These are phyloP conservation scores for Coemansia sp. DNA, from an alignment of 192 early-diverging fungal species.

Conservation along the genomic window DNA sequence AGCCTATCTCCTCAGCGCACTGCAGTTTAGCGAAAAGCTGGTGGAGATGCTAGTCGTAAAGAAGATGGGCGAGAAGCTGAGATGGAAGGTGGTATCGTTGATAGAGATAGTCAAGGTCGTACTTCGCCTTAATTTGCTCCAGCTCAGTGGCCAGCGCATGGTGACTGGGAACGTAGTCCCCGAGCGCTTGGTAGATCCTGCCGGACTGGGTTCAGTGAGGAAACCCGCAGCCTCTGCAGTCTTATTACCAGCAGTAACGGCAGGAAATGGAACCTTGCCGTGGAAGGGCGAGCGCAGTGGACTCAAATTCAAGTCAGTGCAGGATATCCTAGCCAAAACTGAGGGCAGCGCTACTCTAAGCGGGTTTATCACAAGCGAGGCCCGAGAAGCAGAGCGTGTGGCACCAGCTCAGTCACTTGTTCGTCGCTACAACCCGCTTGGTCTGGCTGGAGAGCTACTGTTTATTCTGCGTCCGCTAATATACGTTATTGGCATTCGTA, in stretches of 20 bases:
- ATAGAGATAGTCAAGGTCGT: conserved; percentile 71
- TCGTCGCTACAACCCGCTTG: conserved; percentile 52
- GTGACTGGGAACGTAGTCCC: conserved; percentile 39
- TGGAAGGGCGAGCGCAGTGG: conserved; percentile 60
- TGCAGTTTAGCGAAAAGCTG: conserved; percentile 72
- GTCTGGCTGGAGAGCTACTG: conserved; percentile 68
- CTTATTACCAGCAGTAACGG: background rate
- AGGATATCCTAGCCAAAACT: conserved; percentile 33
- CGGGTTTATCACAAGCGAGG: conserved; percentile 25
- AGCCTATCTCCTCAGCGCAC: conserved; percentile 63
- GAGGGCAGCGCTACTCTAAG: conserved; percentile 37
- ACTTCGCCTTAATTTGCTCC: conserved; percentile 28
- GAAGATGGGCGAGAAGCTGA: conserved; percentile 57
- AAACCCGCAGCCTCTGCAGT: conserved; percentile 3
- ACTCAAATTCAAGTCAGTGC: conserved; percentile 46
- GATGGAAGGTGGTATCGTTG: conserved; percentile 61
- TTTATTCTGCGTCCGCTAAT: conserved; percentile 83
- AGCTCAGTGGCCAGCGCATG: conserved; percentile 39
- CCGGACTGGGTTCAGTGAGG: conserved; percentile 19
- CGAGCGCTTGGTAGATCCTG: conserved; percentile 52
- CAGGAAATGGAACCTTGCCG: background rate
- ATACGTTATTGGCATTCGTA: conserved; percentile 78
- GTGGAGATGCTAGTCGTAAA: conserved; percentile 77
- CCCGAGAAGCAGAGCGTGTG: conserved; percentile 60
- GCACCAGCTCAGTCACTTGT: conserved; percentile 71